Evolutionary conservation across 1,139 yeast species (phyloP).

Genomic region (Suhomyces kunorum): DNA sequence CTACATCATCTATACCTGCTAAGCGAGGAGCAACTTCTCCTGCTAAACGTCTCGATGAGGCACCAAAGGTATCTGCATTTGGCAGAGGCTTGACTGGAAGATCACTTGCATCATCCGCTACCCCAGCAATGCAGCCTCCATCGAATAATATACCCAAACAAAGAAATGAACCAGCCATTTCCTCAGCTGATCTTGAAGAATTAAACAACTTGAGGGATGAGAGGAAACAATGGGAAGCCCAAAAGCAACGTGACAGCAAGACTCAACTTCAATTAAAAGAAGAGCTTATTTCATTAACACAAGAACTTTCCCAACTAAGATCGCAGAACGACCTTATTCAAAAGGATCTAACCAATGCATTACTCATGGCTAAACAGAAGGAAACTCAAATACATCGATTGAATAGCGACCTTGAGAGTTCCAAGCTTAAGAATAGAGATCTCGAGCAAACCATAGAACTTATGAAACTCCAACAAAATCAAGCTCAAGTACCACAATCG

Average conservation of each 20-base stretch:
- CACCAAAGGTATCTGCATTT: conserved; percentile 30
- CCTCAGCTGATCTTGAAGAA: conserved; percentile 44
- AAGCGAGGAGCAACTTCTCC: conserved; percentile 72
- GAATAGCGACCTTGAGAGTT: conserved; percentile 59
- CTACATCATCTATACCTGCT: conserved; percentile 49
- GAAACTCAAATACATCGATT: conserved; percentile 65
- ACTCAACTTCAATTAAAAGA: conserved; percentile 43
- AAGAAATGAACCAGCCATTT: conserved; percentile 16
- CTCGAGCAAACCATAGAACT: conserved; percentile 55
- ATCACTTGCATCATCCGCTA: conserved; percentile 28
- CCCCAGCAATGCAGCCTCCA: conserved; percentile 21
- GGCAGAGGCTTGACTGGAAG: conserved; percentile 44
- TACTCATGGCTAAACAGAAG: conserved; percentile 58
- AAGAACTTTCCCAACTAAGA: conserved; percentile 40
- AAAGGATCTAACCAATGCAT: conserved; percentile 53
- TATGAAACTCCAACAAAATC: conserved; percentile 38
- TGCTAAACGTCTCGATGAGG: conserved; percentile 44
- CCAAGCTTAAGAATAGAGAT: conserved; percentile 49
- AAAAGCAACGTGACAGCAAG: conserved; percentile 40
- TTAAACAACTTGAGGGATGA: conserved; percentile 54
- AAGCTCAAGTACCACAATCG: conserved; percentile 14
- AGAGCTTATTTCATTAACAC: conserved; percentile 45
- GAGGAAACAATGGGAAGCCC: conserved; percentile 51
- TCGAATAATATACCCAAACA: conserved; percentile 7
- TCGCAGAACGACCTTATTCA: conserved; percentile 36